Evolutionary conservation across 352 stramenopile species (phyloP).

Genomic region (Pythium biforme): DNA sequence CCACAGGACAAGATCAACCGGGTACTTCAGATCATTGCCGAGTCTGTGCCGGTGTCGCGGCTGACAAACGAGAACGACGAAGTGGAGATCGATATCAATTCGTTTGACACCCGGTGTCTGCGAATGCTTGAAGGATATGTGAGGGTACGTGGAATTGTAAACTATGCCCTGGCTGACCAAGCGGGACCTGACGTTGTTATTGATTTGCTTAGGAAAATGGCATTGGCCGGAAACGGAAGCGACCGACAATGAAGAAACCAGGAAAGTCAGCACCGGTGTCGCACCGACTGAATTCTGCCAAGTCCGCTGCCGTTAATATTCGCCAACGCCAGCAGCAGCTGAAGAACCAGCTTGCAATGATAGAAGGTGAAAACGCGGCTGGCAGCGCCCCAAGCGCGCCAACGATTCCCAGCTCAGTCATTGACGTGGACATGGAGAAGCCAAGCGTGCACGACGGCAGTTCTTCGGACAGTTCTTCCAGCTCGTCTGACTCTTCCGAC

Average conservation of each 20-base stretch:
- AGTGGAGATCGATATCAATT: slow-evolving; percentile 90
- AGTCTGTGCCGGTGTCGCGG: slow-evolving; percentile 82
- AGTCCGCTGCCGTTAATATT: slow-evolving; percentile 80
- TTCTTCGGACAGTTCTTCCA: slow-evolving; percentile 69
- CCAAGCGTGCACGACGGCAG: slow-evolving; percentile 33
- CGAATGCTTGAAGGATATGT: slow-evolving; percentile 90
- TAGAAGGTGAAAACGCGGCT: slow-evolving; percentile 40
- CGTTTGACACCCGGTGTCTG: slow-evolving; percentile 84
- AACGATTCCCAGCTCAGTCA: slow-evolving; percentile 6
- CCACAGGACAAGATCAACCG: slow-evolving; percentile 88
- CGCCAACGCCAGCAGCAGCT: slow-evolving; percentile 68
- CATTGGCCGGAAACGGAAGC: slow-evolving; percentile 86
- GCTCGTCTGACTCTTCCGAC: slow-evolving; percentile 78
- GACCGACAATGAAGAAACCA: slow-evolving; percentile 51
- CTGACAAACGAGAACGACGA: slow-evolving; percentile 83
- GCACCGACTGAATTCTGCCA: slow-evolving; percentile 78
- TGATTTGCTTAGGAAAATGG: slow-evolving; percentile 73
- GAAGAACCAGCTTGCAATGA: slow-evolving; percentile 74
- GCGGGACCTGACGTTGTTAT: too few relatives aligned
- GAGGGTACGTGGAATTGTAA: slow-evolving; percentile 52
- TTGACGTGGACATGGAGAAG: slow-evolving; percentile 47
- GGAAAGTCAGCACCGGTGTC: slow-evolving; percentile 45
- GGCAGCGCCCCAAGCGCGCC: background rate
- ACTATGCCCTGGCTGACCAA: too few relatives aligned
- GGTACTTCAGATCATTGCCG: slow-evolving; percentile 87